Evolutionary conservation across 2,329 filamentous ascomycete genomes (phyloP), one percentile per base, ranked within the genome.

Genomic region (Cercospora nicotianae): DNA sequence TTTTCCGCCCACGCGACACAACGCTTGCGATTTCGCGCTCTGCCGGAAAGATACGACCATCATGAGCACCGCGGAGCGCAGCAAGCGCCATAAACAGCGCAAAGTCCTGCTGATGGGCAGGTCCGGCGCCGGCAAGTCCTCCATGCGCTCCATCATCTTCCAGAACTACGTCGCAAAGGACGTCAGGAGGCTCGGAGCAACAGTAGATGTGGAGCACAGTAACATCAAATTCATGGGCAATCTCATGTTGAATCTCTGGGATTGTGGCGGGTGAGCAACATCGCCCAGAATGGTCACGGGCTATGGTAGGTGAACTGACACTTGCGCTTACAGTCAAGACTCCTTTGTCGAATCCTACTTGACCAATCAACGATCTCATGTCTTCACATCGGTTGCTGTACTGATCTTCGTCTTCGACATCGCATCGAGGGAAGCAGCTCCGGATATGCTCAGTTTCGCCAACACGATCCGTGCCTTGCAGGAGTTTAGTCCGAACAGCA

Each of bases 351-450:
- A 98, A 78, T 97, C 96, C 80, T 99, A 98, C 83, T 90, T 99
- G 69, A 94, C 92, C 16, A 92, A 96, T 76, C 95, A 98, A 82
- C 92, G 95, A 68, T 90, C 93, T 65, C 95, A 98, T 81, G 94
- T 99, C 80, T 99, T 99, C 83, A 93, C 90, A 77, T 94, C 95
- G 79, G 95, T 97, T 69, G 94, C 94, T 61, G 95, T 98, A 62
- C 87, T 99, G 67, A 98, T 99, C 80, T 99, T 99, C 83, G 95
- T 99, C 80, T 99, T 99, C 82, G 95, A 99, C 79, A 96, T 98
- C 73, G 95, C 98, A 80, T 96, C 92, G 18, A 91, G 93, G 78
- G 95, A 98, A 79, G 93, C 97, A 75, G 92, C 95, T 70, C 91
- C 93, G 75, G 95, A 99, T 79, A 88, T 98, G 63, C 89, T 94